These are phyloP conservation scores for Fusarium foetens DNA, from an alignment of 2,329 filamentous ascomycete genomes.

Conservation along the genomic window DNA sequence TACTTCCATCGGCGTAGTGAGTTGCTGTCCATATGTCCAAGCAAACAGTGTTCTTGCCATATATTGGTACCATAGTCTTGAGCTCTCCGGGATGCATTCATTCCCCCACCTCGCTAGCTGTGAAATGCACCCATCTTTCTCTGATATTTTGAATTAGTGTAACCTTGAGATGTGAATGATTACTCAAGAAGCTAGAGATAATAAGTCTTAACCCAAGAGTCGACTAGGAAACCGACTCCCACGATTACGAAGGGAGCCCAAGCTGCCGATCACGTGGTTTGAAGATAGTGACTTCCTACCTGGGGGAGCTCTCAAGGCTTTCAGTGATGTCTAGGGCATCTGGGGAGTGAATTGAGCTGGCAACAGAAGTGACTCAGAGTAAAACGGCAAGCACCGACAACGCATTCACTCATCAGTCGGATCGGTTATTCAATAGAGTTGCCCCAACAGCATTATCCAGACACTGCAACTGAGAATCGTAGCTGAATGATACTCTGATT, in stretches of 20 bases:
- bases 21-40: not conserved
- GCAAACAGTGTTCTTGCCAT: not conserved
- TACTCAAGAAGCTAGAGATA: too few species aligned
- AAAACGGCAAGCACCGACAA: too few species aligned
- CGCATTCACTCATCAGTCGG: not conserved
- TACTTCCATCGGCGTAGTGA: fast-evolving
- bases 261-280: not conserved
- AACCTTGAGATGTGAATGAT: too few species aligned
- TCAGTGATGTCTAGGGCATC: not conserved
- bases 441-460: too few species aligned
- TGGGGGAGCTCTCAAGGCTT: fast-evolving
- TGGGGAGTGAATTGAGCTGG: not conserved
- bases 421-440: not conserved
- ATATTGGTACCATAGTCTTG: not conserved
- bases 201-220: too few species aligned
- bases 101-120: fast-evolving
- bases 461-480: not conserved
- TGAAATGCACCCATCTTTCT: not conserved
- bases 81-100: not conserved
- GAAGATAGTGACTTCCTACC: not conserved
- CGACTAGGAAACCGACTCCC: too few species aligned
- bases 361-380: not conserved
- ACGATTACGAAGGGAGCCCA: too few species aligned
- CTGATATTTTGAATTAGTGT: too few species aligned
- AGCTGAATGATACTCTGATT: not conserved